Evolutionary conservation across 768 basidiomycete species (phyloP), one percentile per base, ranked within the genome.

Genomic region (Paxillus involutus): DNA sequence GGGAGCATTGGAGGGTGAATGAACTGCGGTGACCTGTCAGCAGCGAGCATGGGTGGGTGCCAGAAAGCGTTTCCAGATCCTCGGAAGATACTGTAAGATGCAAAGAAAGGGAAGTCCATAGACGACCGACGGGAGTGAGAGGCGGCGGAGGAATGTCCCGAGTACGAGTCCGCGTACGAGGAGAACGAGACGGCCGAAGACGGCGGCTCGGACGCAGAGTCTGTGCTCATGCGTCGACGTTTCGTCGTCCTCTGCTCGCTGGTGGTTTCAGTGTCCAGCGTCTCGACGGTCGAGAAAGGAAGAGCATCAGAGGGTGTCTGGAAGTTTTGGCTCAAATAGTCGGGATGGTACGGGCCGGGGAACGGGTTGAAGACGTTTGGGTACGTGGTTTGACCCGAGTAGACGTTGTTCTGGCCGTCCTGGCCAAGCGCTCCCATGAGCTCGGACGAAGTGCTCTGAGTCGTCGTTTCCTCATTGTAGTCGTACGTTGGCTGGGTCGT

Each of bases 301-400:
- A 87, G 73, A 0, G 83, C 74, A 57, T 86, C 82, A 12, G 71
- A 59, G 2, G 75, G 67, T 0, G 77, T 68, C 37, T 71, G 67
- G 62, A 71, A 82, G 46, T 81, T 61, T 62, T 86, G 83, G 41
- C 77, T 71, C 12, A 89, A 69, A 52, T 86, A 84, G 62, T 90
- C 89, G 3, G 87, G 86, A 57, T 88, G 85, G 59, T 88, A 89
- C 4, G 88, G 87, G 0, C 88, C 88, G 4, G 89, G 85, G 67
- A 78, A 89, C 16, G 74, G 68, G 57, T 74, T 73, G 70, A 76
- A 77, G 11, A 73, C 54, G 61, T 63, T 59, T 46, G 70, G 44
- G 64, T 64, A 71, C 33, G 49, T 70, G n/a, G 63, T 17, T 53
- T 63, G 68, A 37, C 65, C 66, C 49, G 56, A 63, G 49, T 57